These are phyloP conservation scores for Candida sanyaensis DNA, from an alignment of 1,139 yeast genomes.

Conservation along the genomic window DNA sequence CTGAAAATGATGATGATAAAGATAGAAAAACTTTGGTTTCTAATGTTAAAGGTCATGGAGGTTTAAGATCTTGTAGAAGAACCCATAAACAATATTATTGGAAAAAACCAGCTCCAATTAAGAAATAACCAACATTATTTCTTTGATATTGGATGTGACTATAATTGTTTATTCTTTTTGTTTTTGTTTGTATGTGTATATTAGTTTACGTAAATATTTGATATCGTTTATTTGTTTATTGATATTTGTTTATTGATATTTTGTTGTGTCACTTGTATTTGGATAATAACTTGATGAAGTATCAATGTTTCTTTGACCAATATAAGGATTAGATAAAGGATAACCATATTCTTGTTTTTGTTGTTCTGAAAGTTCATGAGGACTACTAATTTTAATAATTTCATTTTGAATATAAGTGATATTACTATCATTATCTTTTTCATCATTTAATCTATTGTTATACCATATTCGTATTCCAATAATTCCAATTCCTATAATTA, in stretches of 20 bases:
- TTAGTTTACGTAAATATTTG: background rate
- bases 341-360: constrained; percentile 31
- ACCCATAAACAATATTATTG: constrained; percentile 91
- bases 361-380: constrained; percentile 28
- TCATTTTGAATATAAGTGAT: background rate
- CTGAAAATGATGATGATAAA: constrained; percentile 74
- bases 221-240: background rate
- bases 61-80: constrained; percentile 85
- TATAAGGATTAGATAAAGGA: constrained; percentile 22
- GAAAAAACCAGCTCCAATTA: constrained; percentile 68
- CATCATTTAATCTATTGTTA: background rate
- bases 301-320: background rate
- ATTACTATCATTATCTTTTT: constrained; percentile 1
- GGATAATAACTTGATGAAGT: constrained; percentile 12
- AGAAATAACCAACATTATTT: constrained; percentile 23
- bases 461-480: constrained; percentile 7
- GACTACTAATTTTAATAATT: constrained; percentile 28
- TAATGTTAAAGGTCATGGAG: constrained; percentile 77
- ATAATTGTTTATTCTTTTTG: background rate
- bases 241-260: background rate
- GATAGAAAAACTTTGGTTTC: constrained; percentile 71
- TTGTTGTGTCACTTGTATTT: background rate
- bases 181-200: background rate
- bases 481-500: constrained; percentile 33
- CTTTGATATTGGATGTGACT: background rate